Conservation (phyloP, 1,139 yeast genomes). For the Sugiyamaella neomexicana region DNA sequence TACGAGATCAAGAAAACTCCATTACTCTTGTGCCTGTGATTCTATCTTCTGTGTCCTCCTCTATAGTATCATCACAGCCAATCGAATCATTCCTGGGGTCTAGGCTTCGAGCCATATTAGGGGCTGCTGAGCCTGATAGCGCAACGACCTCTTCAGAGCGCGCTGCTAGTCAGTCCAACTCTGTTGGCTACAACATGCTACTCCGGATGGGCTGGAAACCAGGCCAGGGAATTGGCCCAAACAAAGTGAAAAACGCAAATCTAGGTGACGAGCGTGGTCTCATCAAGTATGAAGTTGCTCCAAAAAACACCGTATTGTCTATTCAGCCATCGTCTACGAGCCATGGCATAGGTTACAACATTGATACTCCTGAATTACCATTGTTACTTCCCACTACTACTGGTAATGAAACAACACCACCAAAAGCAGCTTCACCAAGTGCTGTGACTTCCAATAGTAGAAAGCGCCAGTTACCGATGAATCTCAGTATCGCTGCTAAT, state of each 20-base stretch:
- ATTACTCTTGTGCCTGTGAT: constrained; percentile 22
- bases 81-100: constrained; percentile 14
- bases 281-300: constrained; percentile 18
- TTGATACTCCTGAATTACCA: constrained; percentile 21
- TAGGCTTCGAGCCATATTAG: constrained; percentile 2
- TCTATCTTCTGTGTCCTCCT: not conserved
- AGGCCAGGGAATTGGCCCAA: constrained; percentile 35
- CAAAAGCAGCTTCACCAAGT: not conserved
- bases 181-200: constrained; percentile 27
- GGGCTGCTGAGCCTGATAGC: not conserved
- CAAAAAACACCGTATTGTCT: constrained; percentile 16
- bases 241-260: constrained; percentile 9
- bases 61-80: not conserved
- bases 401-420: not conserved
- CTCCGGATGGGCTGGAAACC: constrained; percentile 35
- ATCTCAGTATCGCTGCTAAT: constrained; percentile 24
- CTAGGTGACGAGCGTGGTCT: constrained; percentile 9
- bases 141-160: not conserved
- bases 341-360: constrained; percentile 28
- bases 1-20: constrained; percentile 31
- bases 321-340: constrained; percentile 11
- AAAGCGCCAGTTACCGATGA: constrained; percentile 24
- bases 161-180: not conserved
- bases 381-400: not conserved
- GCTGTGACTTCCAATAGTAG: constrained; percentile 11